Evolutionary conservation across 2,329 filamentous ascomycete genomes (phyloP).

Genomic region (Venturia effusa): DNA sequence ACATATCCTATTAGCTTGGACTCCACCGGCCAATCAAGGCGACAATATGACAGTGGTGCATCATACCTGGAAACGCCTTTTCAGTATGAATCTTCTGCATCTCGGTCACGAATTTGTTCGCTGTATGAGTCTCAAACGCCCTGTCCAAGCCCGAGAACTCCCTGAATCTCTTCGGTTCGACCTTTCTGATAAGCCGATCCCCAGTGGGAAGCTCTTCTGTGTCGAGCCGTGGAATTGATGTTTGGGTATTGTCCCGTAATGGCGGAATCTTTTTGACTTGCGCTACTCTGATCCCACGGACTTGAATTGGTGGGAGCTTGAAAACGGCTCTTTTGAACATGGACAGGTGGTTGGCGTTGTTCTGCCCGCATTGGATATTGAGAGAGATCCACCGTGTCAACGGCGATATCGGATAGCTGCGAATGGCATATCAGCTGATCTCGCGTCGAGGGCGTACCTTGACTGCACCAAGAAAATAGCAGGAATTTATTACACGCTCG

Average conservation of each 20-base stretch:
- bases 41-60: not conserved
- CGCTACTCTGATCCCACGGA: not conserved
- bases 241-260: not conserved
- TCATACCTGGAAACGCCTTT: constrained; percentile 33
- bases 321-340: not conserved
- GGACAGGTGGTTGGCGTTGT: not conserved
- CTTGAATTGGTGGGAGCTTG: not conserved
- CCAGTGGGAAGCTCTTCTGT: not conserved
- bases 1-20: not conserved
- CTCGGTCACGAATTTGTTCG: constrained; percentile 26
- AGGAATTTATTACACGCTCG: not conserved
- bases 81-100: constrained; percentile 33
- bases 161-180: not conserved
- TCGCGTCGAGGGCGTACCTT: not conserved
- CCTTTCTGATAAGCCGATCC: not conserved
- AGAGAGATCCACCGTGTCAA: not conserved
- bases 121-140: not conserved
- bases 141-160: not conserved
- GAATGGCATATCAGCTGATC: not conserved
- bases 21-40: not conserved
- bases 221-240: not conserved
- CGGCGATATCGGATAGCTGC: not conserved
- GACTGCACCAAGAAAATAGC: not conserved
- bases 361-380: not conserved
- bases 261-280: not conserved